Evolutionary conservation across 164 flowering plant species (phyloP), one percentile per base, ranked within the genome.

Genomic region (Vitis rupestris): DNA sequence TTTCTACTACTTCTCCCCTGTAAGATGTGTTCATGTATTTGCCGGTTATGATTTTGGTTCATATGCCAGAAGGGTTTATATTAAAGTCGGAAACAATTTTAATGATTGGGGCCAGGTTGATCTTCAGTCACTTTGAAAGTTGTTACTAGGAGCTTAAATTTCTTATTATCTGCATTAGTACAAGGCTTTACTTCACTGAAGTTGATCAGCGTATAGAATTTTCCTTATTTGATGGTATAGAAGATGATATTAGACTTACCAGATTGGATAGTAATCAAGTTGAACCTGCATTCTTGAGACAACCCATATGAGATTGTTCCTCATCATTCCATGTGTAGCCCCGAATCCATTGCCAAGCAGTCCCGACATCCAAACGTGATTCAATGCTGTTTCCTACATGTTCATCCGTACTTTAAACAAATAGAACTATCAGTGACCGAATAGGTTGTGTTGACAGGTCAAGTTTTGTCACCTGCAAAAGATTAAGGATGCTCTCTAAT

Each of bases 311-410:
- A 85, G 88, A 71, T 83, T 74, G 62, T 82, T 81, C 70, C 57
- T 85, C 74, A 73, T 71, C 88, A 83, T 87, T 66, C 82, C 88
- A 63, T 83, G 87, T 1, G 86, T 85, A 2, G 87, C 87, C 2
- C 87, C 90, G 66, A 87, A 85, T 64, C 90, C 90, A 79, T 85
- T 71, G 10, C 87, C 72, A 1, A 82, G 82, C 14, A 85, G 80
- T 56, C 86, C 86, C 9, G 87, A 82, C 82, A 82, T 80, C 88
- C 86, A 82, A 12, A 83, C 87, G 68, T 83, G 88, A 58, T 83
- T 85, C 69, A 86, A 59, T 59, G 91, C 94, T 7, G 91, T 87
- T 82, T 89, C 91, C 91, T 89, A 59, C 72, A 69, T 44, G 17
- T 14, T 9, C 8, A 47, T 3, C 15, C 10, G 16, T 2, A 5